A percentile compares a stretch with the other conserved stretches of the same genome.
Evolutionary conservation across 139 green algal genomes (phyloP).

Genomic region (Chlorella sp.): DNA sequence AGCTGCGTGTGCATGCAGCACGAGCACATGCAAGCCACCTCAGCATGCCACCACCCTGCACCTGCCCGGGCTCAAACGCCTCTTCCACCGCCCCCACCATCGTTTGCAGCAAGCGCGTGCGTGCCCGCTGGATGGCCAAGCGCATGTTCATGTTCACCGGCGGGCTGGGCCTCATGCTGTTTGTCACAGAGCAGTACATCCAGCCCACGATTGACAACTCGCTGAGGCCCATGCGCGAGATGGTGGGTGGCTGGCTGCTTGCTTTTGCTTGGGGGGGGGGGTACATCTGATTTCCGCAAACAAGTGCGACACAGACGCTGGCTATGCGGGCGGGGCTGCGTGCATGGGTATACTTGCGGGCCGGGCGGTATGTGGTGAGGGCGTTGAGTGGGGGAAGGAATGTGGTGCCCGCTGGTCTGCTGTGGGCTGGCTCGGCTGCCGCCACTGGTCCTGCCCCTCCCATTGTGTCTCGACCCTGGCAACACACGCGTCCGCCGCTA

Average conservation of each 20-base stretch:
- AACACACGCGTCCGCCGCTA: too few species aligned
- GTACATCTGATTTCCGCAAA: too few species aligned
- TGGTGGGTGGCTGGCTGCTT: slow-evolving; percentile 35
- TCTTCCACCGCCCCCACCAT: background rate
- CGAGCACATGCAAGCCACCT: too few species aligned
- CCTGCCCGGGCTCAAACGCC: too few species aligned
- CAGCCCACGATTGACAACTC: slow-evolving; percentile 81
- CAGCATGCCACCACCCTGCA: background rate
- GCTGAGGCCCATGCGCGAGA: slow-evolving; percentile 64
- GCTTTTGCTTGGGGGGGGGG: too few species aligned
- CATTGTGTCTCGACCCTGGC: background rate
- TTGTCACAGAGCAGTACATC: slow-evolving; percentile 88
- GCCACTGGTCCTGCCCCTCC: background rate
- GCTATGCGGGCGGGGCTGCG: too few species aligned
- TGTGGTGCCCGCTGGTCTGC: background rate
- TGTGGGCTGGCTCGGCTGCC: too few species aligned
- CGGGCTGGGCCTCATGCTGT: slow-evolving; percentile 62
- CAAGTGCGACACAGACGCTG: too few species aligned
- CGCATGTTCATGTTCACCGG: background rate
- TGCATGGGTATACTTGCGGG: too few species aligned
- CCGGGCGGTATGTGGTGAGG: too few species aligned
- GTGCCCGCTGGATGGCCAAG: slow-evolving; percentile 27
- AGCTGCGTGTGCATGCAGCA: too few species aligned
- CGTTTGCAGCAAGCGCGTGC: slow-evolving; percentile 9
- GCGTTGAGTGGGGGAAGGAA: background rate